Evolutionary conservation across 768 basidiomycete species (phyloP).

Genomic region (Gloeopeniophorella convolvens): DNA sequence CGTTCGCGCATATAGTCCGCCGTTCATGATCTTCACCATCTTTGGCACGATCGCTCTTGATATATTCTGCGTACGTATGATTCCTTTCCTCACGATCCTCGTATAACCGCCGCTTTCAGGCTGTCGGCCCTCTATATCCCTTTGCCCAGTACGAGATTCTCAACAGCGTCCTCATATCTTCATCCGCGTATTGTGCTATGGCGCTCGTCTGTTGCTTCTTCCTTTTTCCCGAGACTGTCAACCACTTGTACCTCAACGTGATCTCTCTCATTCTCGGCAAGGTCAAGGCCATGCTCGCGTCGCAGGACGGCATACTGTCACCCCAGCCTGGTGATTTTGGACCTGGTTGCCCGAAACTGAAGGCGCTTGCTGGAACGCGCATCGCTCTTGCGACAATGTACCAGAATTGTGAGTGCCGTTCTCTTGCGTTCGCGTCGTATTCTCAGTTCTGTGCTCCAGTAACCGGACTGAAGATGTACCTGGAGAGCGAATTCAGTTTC

Average conservation of each 20-base stretch:
- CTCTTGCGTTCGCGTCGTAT: neutral
- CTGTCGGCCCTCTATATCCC: slow-evolving; percentile 46
- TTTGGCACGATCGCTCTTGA: slow-evolving; percentile 45
- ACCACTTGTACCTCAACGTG: slow-evolving; percentile 33
- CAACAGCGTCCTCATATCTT: slow-evolving; percentile 38
- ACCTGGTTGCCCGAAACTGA: slow-evolving; percentile 21
- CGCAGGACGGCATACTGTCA: slow-evolving; percentile 30
- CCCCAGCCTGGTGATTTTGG: slow-evolving; percentile 22
- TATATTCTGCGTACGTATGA: slow-evolving; percentile 32
- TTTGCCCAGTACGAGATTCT: slow-evolving; percentile 38
- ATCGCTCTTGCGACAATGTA: slow-evolving; percentile 23
- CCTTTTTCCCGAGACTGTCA: slow-evolving; percentile 49
- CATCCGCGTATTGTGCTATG: slow-evolving; percentile 42
- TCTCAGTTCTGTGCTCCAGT: slow-evolving; percentile 25
- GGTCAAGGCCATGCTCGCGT: slow-evolving; percentile 25
- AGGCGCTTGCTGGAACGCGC: slow-evolving; percentile 23
- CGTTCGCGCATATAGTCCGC: slow-evolving; percentile 40
- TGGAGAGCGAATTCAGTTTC: slow-evolving; percentile 38
- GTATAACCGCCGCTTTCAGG: slow-evolving; percentile 22
- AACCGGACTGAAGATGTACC: slow-evolving; percentile 28
- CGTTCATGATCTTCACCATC: slow-evolving; percentile 38
- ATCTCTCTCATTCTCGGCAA: slow-evolving; percentile 28
- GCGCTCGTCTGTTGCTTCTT: slow-evolving; percentile 37
- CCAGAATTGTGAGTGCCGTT: slow-evolving; percentile 24
- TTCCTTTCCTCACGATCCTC: neutral